These are phyloP conservation scores for Globisporangium uncinulatum DNA, from an alignment of 352 stramenopile species.

Conservation along the genomic window DNA sequence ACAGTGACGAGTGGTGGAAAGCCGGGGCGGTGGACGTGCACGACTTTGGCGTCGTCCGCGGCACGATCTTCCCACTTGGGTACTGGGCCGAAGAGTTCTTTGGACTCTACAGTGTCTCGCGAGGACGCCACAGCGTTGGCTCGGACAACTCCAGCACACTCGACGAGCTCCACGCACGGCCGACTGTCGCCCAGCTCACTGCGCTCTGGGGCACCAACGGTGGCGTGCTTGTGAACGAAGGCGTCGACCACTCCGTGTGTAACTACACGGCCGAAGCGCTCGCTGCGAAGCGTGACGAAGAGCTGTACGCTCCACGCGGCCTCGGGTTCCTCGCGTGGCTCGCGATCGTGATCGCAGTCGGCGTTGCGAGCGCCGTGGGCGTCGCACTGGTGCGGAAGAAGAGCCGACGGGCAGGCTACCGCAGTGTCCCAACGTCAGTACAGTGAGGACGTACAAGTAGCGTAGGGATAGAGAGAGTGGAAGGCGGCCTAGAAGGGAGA, in stretches of 20 bases:
- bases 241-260: slow-evolving; percentile 30
- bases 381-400: slow-evolving; percentile 13
- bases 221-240: slow-evolving; percentile 27
- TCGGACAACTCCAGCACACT: slow-evolving; percentile 13
- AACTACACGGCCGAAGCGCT: slow-evolving; percentile 3
- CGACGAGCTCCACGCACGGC: slow-evolving; percentile 35
- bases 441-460: background rate
- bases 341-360: slow-evolving; percentile 2
- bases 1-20: slow-evolving; percentile 80
- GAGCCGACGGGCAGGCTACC: slow-evolving; percentile 21
- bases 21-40: slow-evolving; percentile 39
- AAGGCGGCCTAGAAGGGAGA: background rate
- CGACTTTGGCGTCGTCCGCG: slow-evolving; percentile 39
- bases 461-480: background rate
- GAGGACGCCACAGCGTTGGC: slow-evolving; percentile 4
- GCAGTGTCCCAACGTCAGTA: slow-evolving; percentile 2
- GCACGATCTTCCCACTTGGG: slow-evolving; percentile 44
- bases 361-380: slow-evolving; percentile 11
- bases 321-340: slow-evolving; percentile 17
- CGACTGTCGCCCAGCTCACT: slow-evolving; percentile 44
- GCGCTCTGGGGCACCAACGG: slow-evolving; percentile 30
- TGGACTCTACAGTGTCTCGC: slow-evolving; percentile 28
- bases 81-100: slow-evolving; percentile 67
- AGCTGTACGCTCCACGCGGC: slow-evolving; percentile 15
- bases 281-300: slow-evolving; percentile 5